phyloP scores from a whole-genome alignment of 768 basidiomycete species.

The Mycena pura region DNA sequence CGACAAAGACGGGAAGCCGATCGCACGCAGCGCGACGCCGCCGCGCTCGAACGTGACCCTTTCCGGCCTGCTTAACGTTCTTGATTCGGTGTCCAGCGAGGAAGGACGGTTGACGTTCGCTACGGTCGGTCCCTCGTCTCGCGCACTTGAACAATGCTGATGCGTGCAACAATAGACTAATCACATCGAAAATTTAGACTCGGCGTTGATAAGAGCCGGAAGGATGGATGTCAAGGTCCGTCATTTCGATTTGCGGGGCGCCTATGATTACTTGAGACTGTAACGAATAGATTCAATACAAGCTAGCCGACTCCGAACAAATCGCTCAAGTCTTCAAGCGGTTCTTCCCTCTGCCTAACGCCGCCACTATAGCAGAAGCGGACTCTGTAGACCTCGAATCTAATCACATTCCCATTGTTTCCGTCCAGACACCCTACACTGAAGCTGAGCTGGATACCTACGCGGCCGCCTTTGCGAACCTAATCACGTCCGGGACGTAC shows the following conservation, averaged over 20 bases:
- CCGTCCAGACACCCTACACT: neutral
- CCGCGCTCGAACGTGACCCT: conserved; percentile 4
- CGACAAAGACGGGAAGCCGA: conserved; percentile 15
- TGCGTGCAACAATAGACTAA: conserved; percentile 1
- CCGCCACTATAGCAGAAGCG: neutral
- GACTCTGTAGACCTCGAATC: neutral
- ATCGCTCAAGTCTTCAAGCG: conserved; percentile 16
- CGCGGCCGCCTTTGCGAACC: conserved; percentile 34
- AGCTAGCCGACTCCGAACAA: conserved; percentile 1
- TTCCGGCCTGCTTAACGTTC: conserved; percentile 6
- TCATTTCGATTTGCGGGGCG: neutral
- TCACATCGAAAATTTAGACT: conserved; percentile 17
- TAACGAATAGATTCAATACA: conserved; percentile 14
- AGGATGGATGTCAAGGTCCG: conserved; percentile 17
- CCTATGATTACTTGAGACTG: too few relatives aligned
- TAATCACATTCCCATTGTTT: neutral
- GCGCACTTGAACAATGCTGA: neutral
- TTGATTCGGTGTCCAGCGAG: conserved; percentile 17
- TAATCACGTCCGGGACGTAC: conserved; percentile 37
- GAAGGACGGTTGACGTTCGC: conserved; percentile 14
- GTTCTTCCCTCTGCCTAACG: conserved; percentile 5
- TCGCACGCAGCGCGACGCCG: neutral
- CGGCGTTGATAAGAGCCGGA: conserved; percentile 18
- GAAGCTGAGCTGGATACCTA: conserved; percentile 14
- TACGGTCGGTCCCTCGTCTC: neutral